Base-by-base conservation (phyloP, 1,284 basidiomycete genomes). In the Sanghuangporus baumii region DNA sequence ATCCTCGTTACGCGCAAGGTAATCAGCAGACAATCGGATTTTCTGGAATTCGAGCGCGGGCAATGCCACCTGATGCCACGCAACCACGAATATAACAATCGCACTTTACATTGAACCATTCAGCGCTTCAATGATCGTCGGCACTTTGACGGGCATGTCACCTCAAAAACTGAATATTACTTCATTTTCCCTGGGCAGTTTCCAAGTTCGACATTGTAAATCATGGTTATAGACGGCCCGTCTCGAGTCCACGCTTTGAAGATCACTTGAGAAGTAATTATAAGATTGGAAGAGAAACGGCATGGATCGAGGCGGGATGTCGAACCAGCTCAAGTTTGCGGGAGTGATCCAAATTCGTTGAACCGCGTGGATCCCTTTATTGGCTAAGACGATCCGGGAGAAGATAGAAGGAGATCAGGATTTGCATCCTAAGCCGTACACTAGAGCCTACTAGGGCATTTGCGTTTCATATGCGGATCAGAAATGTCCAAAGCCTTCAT, bases 191-290 rank as follows among this genome's bases (percentile, higher is more conserved):
- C 14, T 14, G 48, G 26, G 2, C 23, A n/a, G 23, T 51, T 51
- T 26, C 48, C 48, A 51, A 51, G 48, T 54, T 23, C 3, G 52
- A 37, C 9, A 36, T 26, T 34, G 52, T 14, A 37, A 54, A 54
- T 54, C 52, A 34, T 54, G 52, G 52, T 34, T 54, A 54, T 54
- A 54, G 52, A 18, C 52, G 52, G 52, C 31, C 31, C 52, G 52
- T 14, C 4, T 54, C 52, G 52, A 54, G 52, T 34, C 52, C 31
- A 37, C 31, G 52, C 31, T 37, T 23, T 31, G 52, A 36, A 54
- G 31, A 37, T 54, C 52, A 54, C 34, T n/a, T 18, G 7, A 37
- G 31, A 31, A 54, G 52, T 9, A 54, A 31, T 26, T 36, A 54
- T 23, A 34, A 34, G 52, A 37, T 36, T 31, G 31, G 34, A 18